Evolutionary conservation across 2,329 filamentous ascomycete genomes (phyloP).

Genomic region (Truncatella angustata): DNA sequence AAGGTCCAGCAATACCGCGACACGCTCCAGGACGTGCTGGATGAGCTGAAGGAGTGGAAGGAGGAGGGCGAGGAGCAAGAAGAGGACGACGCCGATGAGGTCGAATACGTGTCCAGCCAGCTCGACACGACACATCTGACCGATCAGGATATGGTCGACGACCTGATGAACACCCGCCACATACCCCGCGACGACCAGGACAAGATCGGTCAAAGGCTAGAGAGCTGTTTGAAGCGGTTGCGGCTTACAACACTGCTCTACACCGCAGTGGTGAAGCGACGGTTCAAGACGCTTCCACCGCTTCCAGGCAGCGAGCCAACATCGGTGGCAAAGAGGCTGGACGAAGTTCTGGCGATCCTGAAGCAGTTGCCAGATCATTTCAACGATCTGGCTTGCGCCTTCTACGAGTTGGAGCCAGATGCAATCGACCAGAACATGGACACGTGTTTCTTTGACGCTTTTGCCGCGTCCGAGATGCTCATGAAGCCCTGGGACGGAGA

Average conservation of each 20-base stretch:
- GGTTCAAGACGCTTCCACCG: slow-evolving; percentile 58
- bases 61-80: slow-evolving; percentile 66
- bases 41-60: slow-evolving; percentile 86
- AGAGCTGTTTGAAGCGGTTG: slow-evolving; percentile 61
- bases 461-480: slow-evolving; percentile 53
- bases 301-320: slow-evolving; percentile 33
- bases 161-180: slow-evolving; percentile 62
- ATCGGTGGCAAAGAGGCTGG: slow-evolving; percentile 42
- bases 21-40: slow-evolving; percentile 76
- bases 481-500: slow-evolving; percentile 60
- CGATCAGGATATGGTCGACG: slow-evolving; percentile 61
- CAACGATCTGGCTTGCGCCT: slow-evolving; percentile 67
- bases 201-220: slow-evolving; percentile 63
- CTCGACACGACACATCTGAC: slow-evolving; percentile 32
- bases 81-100: slow-evolving; percentile 44
- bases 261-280: slow-evolving; percentile 66
- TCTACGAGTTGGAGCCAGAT: slow-evolving; percentile 66
- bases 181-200: slow-evolving; percentile 65
- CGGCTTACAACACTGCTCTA: slow-evolving; percentile 69
- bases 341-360: slow-evolving; percentile 56
- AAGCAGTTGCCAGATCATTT: slow-evolving; percentile 63
- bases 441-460: slow-evolving; percentile 59
- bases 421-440: slow-evolving; percentile 59
- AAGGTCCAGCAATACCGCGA: slow-evolving; percentile 74
- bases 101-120: slow-evolving; percentile 39